Evolutionary conservation across 768 basidiomycete species (phyloP).

Genomic region (Leucocoprinus leucothites): DNA sequence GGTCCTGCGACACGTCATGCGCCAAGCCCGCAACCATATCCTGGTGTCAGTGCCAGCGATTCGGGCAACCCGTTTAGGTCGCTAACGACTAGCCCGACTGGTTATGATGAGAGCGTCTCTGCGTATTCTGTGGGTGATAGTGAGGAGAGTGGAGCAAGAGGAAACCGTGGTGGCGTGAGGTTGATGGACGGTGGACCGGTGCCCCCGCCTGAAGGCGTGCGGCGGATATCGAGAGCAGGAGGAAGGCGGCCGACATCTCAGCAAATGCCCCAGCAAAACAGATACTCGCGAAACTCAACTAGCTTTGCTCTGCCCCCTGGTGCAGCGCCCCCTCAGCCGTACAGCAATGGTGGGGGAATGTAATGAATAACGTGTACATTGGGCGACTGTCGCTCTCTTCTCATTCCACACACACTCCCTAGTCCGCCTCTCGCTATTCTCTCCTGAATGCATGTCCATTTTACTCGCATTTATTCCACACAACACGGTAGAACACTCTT

Average conservation of each 20-base stretch:
- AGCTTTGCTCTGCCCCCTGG: slow-evolving; percentile 64
- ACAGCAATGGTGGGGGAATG: slow-evolving; percentile 20
- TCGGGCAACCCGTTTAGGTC: slow-evolving; percentile 57
- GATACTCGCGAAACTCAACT: slow-evolving; percentile 65
- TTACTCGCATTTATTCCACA: slow-evolving; percentile 9
- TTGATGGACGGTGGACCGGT: slow-evolving; percentile 84
- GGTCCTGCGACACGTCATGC: slow-evolving; percentile 19
- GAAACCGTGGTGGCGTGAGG: slow-evolving; percentile 61
- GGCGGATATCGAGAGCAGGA: slow-evolving; percentile 67
- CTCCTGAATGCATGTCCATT: slow-evolving; percentile 7
- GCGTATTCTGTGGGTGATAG: slow-evolving; percentile 32
- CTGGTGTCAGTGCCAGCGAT: slow-evolving; percentile 36
- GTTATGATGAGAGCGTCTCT: slow-evolving; percentile 35
- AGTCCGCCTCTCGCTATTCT: slow-evolving; percentile 3
- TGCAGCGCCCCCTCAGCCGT: slow-evolving; percentile 61
- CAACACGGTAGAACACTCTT: slow-evolving; percentile 13
- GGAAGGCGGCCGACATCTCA: slow-evolving; percentile 57
- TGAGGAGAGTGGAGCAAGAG: slow-evolving; percentile 16
- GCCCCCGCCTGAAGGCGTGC: slow-evolving; percentile 72
- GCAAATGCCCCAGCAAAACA: slow-evolving; percentile 54
- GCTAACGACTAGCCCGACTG: slow-evolving; percentile 36
- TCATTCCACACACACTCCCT: slow-evolving; percentile 4
- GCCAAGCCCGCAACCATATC: slow-evolving; percentile 23
- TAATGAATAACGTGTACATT: slow-evolving; percentile 12
- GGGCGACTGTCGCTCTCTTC: slow-evolving; percentile 8